Evolutionary conservation across 352 stramenopile genomes (phyloP), one percentile per base, ranked within the genome.

Genomic region (Pythium guiyangense): DNA sequence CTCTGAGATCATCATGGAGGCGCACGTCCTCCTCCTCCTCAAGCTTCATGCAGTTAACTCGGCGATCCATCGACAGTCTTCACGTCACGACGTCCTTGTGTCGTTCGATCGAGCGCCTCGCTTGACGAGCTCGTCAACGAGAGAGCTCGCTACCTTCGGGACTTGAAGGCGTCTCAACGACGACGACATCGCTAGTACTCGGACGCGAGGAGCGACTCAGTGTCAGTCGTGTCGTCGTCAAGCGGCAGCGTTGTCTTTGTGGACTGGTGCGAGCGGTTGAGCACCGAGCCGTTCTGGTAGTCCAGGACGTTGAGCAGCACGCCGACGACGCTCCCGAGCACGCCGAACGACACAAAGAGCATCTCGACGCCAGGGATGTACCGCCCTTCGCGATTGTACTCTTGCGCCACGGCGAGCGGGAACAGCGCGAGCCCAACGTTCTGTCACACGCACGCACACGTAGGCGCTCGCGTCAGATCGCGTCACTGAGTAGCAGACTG

Each of bases 281-380:
- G 64, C 39, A 92, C 74, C 6, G 76, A 92, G 12, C 84, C 84
- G 49, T 81, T 91, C 57, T 85, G 79, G 63, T 79, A 87, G 62
- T 94, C 84, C 5, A 92, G 56, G 22, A 92, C 62, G 46, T 94
- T 94, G 42, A 94, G 74, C 25, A 71, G 59, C 27, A 92, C 53
- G 27, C 81, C 84, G 17, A 91, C 84, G 53, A 90, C 57, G 49
- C 69, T 90, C 42, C 84, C 84, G 57, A 90, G 60, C 49, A 88
- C 71, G 3, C 77, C 84, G 22, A 94, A 89, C 20, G 79, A 77
- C 42, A 90, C 80, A 56, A 94, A 94, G 6, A 92, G 71, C 62
- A 91, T 73, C 54, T 94, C 84, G 47, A 94, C 84, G 37, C 75
- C 74, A 2, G 84, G 84, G 54, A 92, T 90, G 69, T 94, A 94